These are phyloP conservation scores for Penicillium sp. DNA, from an alignment of 2,329 filamentous ascomycete genomes.

Conservation along the genomic window DNA sequence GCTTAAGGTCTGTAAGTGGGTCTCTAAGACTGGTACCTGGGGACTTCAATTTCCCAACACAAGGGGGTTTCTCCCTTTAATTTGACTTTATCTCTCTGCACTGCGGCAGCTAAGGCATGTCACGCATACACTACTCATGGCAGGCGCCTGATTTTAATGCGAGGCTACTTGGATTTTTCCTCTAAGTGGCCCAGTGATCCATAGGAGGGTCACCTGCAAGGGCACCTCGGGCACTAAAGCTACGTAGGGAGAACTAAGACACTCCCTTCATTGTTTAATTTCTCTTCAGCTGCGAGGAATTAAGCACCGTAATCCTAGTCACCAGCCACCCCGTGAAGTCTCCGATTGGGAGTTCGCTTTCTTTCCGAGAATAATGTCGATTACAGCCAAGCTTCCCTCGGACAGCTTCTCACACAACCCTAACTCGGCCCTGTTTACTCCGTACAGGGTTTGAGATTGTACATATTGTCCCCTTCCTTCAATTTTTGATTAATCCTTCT, in stretches of 20 bases:
- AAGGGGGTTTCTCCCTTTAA: background rate
- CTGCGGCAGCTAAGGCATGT: conserved; percentile 17
- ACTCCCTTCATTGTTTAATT: conserved; percentile 23
- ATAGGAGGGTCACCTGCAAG: conserved; percentile 16
- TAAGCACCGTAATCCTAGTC: conserved; percentile 7
- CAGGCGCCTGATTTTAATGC: background rate
- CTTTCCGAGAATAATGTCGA: background rate
- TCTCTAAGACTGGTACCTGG: background rate
- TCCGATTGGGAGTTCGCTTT: conserved; percentile 1
- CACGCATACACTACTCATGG: background rate
- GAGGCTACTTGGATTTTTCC: background rate
- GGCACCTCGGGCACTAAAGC: conserved; percentile 7
- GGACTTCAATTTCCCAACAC: background rate
- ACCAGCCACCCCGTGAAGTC: background rate
- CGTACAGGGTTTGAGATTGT: background rate
- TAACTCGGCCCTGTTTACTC: background rate
- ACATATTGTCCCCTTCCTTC: background rate
- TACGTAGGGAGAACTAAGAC: conserved; percentile 2
- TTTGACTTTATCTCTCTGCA: background rate
- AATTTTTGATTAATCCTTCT: background rate
- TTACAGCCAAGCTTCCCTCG: background rate
- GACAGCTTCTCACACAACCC: background rate
- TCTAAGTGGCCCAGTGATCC: background rate
- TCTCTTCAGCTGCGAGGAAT: conserved; percentile 15
- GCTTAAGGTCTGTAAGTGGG: conserved; percentile 7